phyloP scores from a whole-genome alignment of 2,329 filamentous ascomycete species.

The Fusarium pilosicola region DNA sequence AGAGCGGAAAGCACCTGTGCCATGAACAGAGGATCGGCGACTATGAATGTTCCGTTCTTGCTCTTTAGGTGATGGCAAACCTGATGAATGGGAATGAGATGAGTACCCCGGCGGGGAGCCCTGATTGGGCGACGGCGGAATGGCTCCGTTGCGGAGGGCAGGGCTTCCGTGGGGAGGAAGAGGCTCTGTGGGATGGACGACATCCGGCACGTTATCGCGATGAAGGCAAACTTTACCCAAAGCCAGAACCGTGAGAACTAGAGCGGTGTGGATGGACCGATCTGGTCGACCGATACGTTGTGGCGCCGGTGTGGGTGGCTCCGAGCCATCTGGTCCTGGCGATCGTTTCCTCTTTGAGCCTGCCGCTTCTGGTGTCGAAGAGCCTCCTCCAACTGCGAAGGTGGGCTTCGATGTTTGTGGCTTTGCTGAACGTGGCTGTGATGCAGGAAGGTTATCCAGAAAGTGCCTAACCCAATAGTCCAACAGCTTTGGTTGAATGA shows the following conservation, averaged over 20 bases:
- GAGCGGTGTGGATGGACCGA: slow-evolving; percentile 79
- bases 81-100: slow-evolving; percentile 60
- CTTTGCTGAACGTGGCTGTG: slow-evolving; percentile 43
- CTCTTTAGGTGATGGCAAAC: slow-evolving; percentile 63
- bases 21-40: slow-evolving; percentile 64
- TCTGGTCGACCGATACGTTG: slow-evolving; percentile 62
- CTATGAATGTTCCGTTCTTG: slow-evolving; percentile 57
- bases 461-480: slow-evolving; percentile 64
- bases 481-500: slow-evolving; percentile 65
- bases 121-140: slow-evolving; percentile 63
- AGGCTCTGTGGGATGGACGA: slow-evolving; percentile 56
- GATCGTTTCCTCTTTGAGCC: slow-evolving; percentile 68
- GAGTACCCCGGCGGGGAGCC: slow-evolving; percentile 62
- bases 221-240: slow-evolving; percentile 82
- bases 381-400: slow-evolving; percentile 47
- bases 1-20: slow-evolving; percentile 40
- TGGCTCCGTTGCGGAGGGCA: slow-evolving; percentile 57
- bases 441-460: slow-evolving; percentile 57
- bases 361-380: slow-evolving; percentile 43
- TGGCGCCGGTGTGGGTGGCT: slow-evolving; percentile 45
- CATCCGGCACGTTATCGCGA: slow-evolving; percentile 64
- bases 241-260: slow-evolving; percentile 85
- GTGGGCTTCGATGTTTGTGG: slow-evolving; percentile 45
- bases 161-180: slow-evolving; percentile 50
- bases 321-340: slow-evolving; percentile 52